phyloP scores from a whole-genome alignment of 768 basidiomycete species.

The Amanita rimosa region DNA sequence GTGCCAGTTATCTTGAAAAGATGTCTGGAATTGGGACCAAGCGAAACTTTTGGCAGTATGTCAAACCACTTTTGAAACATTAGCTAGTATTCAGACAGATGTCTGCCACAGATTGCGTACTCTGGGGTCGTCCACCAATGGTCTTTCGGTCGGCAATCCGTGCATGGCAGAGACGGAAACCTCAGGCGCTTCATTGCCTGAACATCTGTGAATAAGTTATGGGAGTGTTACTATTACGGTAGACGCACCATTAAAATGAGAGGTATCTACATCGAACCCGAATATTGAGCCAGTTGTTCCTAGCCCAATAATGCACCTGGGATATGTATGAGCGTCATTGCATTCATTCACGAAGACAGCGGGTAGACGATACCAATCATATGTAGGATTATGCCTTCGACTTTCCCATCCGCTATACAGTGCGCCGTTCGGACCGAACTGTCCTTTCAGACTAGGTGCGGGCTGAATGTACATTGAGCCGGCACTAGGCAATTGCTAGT shows the following conservation, averaged over 20 bases:
- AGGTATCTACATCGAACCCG: slow-evolving; percentile 91
- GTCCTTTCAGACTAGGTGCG: slow-evolving; percentile 83
- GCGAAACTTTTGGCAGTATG: slow-evolving; percentile 60
- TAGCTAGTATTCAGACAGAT: slow-evolving; percentile 2
- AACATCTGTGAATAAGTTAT: slow-evolving; percentile 2
- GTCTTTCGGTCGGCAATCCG: slow-evolving; percentile 28
- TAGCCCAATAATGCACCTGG: slow-evolving; percentile 83
- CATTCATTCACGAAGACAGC: no score
- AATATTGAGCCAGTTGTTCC: slow-evolving; percentile 63
- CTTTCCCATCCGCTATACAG: slow-evolving; percentile 93
- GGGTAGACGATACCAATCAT: slow-evolving; percentile 60
- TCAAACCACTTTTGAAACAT: slow-evolving; percentile 57
- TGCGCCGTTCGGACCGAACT: slow-evolving; percentile 93
- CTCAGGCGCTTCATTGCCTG: slow-evolving; percentile 81
- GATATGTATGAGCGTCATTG: background rate
- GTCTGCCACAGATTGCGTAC: slow-evolving; percentile 30
- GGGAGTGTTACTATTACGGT: background rate
- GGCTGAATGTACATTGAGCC: slow-evolving; percentile 45
- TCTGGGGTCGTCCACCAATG: slow-evolving; percentile 35
- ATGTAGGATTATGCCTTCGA: slow-evolving; percentile 75
- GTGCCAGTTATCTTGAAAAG: slow-evolving; percentile 65
- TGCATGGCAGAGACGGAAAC: slow-evolving; percentile 62
- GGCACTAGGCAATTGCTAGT: no score
- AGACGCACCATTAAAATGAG: slow-evolving; percentile 76
- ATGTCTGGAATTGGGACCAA: slow-evolving; percentile 83